These are phyloP conservation scores for Davidsoniella australis DNA, from an alignment of 2,329 filamentous ascomycete species.

Conservation along the genomic window DNA sequence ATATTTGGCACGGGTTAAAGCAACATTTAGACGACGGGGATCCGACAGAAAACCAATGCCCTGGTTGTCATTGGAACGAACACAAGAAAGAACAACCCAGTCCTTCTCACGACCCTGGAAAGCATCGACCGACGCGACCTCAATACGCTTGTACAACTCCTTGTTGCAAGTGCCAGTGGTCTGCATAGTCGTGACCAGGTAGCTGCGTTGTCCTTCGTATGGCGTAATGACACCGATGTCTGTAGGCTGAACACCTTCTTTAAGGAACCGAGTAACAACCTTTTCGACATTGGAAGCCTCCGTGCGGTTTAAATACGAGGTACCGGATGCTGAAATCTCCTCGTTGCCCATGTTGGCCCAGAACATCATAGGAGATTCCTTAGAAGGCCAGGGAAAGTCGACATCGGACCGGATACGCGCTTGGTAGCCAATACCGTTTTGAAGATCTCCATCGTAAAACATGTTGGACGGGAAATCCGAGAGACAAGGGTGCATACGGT, in stretches of 20 bases:
- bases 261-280: slow-evolving; percentile 96
- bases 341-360: slow-evolving; percentile 97
- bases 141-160: slow-evolving; percentile 95
- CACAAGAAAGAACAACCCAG: slow-evolving; percentile 94
- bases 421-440: slow-evolving; percentile 86
- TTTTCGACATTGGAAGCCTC: slow-evolving; percentile 97
- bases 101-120: slow-evolving; percentile 99
- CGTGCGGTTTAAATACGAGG: slow-evolving; percentile 93
- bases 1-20: slow-evolving; percentile 90
- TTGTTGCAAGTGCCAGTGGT: slow-evolving; percentile 95
- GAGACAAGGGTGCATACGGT: slow-evolving; percentile 96
- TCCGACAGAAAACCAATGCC: slow-evolving; percentile 98
- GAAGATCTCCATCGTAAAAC: slow-evolving; percentile 96
- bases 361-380: slow-evolving; percentile 97
- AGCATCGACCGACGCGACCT: slow-evolving; percentile 93
- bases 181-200: slow-evolving; percentile 99
- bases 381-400: slow-evolving; percentile 94
- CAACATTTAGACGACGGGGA: slow-evolving; percentile 90
- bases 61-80: slow-evolving; percentile 96
- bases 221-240: slow-evolving; percentile 97
- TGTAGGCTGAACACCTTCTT: slow-evolving; percentile 82
- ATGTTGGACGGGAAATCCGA: slow-evolving; percentile 98
- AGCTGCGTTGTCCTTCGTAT: slow-evolving; percentile 95
- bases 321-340: slow-evolving; percentile 94
- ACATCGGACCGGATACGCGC: slow-evolving; percentile 82